Evolutionary conservation across 805 yeast species (phyloP).

Genomic region (Saccharomycopsis javanensis): DNA sequence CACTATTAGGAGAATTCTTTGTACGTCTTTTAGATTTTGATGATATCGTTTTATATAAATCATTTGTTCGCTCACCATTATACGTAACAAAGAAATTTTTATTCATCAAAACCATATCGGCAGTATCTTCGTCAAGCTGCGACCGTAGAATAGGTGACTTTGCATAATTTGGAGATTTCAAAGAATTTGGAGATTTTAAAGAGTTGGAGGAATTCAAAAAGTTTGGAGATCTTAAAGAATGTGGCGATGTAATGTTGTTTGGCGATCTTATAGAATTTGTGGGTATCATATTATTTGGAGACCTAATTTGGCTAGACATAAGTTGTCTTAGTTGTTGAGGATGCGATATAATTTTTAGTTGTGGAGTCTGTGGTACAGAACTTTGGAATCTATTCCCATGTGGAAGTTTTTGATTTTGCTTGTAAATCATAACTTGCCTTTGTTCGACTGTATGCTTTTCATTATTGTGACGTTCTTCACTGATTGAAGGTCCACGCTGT

Average conservation of each 20-base stretch:
- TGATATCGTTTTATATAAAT: conserved; percentile 9
- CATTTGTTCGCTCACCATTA: conserved; percentile 18
- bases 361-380: not conserved
- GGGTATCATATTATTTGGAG: too few species aligned
- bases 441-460: not conserved
- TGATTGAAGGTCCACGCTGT: not conserved
- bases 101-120: conserved; percentile 16
- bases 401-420: not conserved
- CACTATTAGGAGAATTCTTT: not conserved
- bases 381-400: not conserved
- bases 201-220: not conserved
- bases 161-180: not conserved
- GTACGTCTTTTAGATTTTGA: not conserved
- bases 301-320: too few species aligned
- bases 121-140: conserved; percentile 19
- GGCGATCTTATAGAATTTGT: not conserved
- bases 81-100: conserved; percentile 19
- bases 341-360: not conserved
- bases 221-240: not conserved
- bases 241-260: not conserved
- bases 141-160: conserved; percentile 8
- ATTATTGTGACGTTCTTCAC: not conserved
- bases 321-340: not conserved
- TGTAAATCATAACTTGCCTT: not conserved
- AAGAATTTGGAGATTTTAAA: not conserved